A percentile compares a stretch with the other conserved stretches of the same genome.
Evolutionary conservation across 352 stramenopile species (phyloP).

Genomic region (Globisporangium recalcitrans): DNA sequence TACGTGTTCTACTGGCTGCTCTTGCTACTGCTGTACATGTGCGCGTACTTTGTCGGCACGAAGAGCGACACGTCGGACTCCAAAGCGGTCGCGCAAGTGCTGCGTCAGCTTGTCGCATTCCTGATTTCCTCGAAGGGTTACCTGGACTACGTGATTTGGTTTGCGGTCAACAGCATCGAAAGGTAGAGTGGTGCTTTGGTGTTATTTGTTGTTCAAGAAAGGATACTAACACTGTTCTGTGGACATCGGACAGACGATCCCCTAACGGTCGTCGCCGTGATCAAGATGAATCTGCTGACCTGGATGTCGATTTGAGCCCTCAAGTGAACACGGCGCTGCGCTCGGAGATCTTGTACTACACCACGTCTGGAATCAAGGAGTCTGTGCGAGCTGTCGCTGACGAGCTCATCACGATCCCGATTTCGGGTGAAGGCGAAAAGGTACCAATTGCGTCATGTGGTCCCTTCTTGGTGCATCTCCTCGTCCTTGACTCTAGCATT

Average conservation of each 20-base stretch:
- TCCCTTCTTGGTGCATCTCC: neutral
- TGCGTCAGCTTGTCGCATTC: constrained; percentile 81
- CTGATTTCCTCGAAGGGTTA: constrained; percentile 82
- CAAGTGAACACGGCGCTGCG: constrained; percentile 86
- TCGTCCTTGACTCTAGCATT: neutral
- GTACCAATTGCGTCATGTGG: constrained; percentile 18
- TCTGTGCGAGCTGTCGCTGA: constrained; percentile 70
- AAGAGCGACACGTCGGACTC: constrained; percentile 54
- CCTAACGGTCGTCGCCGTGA: constrained; percentile 29
- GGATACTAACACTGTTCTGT: neutral
- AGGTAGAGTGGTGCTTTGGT: constrained; percentile 19
- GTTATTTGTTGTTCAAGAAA: neutral
- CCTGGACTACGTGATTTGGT: constrained; percentile 88
- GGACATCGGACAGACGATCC: constrained; percentile 24
- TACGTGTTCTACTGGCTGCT: constrained; percentile 89
- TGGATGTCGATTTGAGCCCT: constrained; percentile 81
- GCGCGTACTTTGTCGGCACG: constrained; percentile 83
- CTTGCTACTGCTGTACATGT: constrained; percentile 85
- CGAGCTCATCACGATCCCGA: constrained; percentile 74
- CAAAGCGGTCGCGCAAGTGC: constrained; percentile 59
- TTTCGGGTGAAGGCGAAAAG: constrained; percentile 70
- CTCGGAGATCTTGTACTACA: constrained; percentile 89
- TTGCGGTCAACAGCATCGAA: constrained; percentile 87
- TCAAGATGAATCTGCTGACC: constrained; percentile 57
- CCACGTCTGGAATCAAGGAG: constrained; percentile 86